Conservation (phyloP, 768 basidiomycete species). For the Pleurotus giganteus region DNA sequence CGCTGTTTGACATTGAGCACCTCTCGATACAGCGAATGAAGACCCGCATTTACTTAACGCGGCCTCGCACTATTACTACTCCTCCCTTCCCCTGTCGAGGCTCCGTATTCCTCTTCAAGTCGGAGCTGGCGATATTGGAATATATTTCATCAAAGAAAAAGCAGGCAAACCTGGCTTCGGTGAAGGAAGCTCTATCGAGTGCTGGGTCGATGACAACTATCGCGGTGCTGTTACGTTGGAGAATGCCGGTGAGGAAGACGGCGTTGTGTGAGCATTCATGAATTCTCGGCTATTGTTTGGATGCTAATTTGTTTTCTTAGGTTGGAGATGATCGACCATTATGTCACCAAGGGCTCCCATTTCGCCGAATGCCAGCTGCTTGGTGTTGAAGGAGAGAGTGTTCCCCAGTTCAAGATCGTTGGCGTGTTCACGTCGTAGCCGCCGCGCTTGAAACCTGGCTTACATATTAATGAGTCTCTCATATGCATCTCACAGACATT, state of each 20-base stretch:
- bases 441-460: no score
- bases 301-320: constrained; percentile 34
- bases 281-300: constrained; percentile 1
- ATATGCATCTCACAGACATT: no score
- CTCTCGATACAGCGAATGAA: background rate
- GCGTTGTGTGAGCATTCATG: constrained; percentile 33
- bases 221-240: constrained; percentile 71
- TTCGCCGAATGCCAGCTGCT: constrained; percentile 87
- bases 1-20: background rate
- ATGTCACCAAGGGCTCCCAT: constrained; percentile 85
- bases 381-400: constrained; percentile 82
- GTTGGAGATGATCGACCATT: constrained; percentile 82
- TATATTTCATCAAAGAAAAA: constrained; percentile 86
- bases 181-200: constrained; percentile 72
- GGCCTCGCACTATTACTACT: constrained; percentile 88
- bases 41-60: constrained; percentile 41
- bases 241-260: constrained; percentile 68
- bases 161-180: constrained; percentile 39
- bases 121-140: constrained; percentile 87
- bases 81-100: constrained; percentile 79
- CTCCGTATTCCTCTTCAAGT: constrained; percentile 82
- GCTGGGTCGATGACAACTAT: constrained; percentile 98
- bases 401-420: constrained; percentile 85
- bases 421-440: constrained; percentile 80
- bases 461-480: no score